phyloP scores from a whole-genome alignment of 2,329 filamentous ascomycete genomes.

The Clarireedia paspali region DNA sequence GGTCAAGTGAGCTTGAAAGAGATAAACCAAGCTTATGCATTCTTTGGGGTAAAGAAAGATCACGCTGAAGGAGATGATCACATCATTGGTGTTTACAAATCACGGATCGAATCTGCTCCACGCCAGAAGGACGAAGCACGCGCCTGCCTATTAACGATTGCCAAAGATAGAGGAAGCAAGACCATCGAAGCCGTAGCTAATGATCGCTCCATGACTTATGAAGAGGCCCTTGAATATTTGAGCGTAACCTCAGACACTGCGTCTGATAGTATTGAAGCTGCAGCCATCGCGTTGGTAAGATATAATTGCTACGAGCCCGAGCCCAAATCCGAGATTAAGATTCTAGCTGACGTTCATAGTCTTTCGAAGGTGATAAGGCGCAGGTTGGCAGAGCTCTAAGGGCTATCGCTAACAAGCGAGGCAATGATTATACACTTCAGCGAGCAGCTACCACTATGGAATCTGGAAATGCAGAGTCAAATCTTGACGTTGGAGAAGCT shows the following conservation, averaged over 20 bases:
- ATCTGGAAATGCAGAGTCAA: slow-evolving; percentile 17
- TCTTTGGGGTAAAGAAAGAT: slow-evolving; percentile 45
- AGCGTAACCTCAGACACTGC: slow-evolving; percentile 32
- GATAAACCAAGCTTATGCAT: slow-evolving; percentile 48
- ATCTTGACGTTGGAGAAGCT: slow-evolving; percentile 25
- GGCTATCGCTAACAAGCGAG: slow-evolving; percentile 24
- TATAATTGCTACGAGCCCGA: no score
- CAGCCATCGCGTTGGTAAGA: slow-evolving; percentile 25
- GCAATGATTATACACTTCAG: slow-evolving; percentile 22
- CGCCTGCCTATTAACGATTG: slow-evolving; percentile 51
- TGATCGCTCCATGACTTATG: slow-evolving; percentile 48
- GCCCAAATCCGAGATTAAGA: no score
- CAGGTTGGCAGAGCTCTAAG: slow-evolving; percentile 26
- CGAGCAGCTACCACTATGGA: slow-evolving; percentile 24
- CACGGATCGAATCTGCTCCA: slow-evolving; percentile 47
- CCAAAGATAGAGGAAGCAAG: slow-evolving; percentile 47
- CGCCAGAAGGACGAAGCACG: slow-evolving; percentile 48
- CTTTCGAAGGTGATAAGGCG: slow-evolving; percentile 24
- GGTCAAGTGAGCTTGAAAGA: slow-evolving; percentile 51
- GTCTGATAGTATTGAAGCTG: slow-evolving; percentile 28
- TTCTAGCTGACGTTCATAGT: slow-evolving; percentile 11
- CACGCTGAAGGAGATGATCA: slow-evolving; percentile 45
- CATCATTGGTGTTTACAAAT: slow-evolving; percentile 54
- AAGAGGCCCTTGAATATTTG: slow-evolving; percentile 56
- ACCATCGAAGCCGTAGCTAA: slow-evolving; percentile 50